Base-by-base conservation (phyloP, 768 basidiomycete genomes). In the Inosperma sp. region DNA sequence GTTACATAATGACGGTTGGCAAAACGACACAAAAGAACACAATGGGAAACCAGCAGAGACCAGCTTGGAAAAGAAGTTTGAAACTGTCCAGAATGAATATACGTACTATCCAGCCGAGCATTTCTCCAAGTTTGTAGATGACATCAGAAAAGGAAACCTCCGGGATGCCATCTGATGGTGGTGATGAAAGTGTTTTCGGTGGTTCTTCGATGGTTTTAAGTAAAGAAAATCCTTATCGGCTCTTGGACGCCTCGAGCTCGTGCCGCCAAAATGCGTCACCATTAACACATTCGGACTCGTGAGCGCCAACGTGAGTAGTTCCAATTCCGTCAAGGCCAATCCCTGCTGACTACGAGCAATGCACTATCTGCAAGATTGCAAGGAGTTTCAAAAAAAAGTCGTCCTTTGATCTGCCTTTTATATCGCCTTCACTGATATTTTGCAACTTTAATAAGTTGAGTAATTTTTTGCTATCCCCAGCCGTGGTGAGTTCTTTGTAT, bases 231-330 rank as follows among this genome's bases (percentile, higher is more conserved):
- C 17, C 30, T 35, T 5, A 54, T 44, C 16, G 35, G 40, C n/a
- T 41, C 31, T 30, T 44, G 33, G 10, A 58, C 48, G 21, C 47
- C 48, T 2, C 64, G 1, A 70, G 70, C 48, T 72, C 72, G 34
- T 62, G 39, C 69, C 64, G 66, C 69, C 70, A 72, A 19, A 67
- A 49, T 7, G 50, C 39, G 41, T 66, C 70, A 4, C n/a, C n/a
- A 60, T 60, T 26, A 63, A 22, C 13, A 57, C 46, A 25, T 67
- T 66, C 17, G 69, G 50, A 4, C 54, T 48, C 1, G 62, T 63
- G 48, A 65, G 62, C 7, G 68, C 67, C 13, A 70, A 42, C 0
- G 70, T 69, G 7, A 57, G 29, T 7, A 71, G 27, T 56, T 73
- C 69, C 3, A 73, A 60, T 25, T 67, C 62, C 3, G 63, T 66